Conservation (phyloP, 23 red algal species). For the Pyropia yezoensis region DNA sequence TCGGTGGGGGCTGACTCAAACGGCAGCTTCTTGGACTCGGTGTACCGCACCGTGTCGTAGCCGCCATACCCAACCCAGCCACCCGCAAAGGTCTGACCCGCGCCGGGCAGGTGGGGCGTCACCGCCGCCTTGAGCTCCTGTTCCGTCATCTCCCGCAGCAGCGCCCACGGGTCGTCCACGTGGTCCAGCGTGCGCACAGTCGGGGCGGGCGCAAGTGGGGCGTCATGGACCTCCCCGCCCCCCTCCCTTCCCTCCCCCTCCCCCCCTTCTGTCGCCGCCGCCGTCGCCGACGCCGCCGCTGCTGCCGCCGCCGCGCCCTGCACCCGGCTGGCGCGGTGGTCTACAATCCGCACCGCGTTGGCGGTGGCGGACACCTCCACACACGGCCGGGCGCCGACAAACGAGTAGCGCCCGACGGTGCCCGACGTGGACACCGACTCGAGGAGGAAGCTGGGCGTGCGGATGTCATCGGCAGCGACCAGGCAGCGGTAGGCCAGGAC, state of each 20-base stretch:
- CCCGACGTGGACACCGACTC: conserved; percentile 78
- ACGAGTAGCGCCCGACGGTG: conserved; percentile 77
- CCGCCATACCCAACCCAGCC: conserved; percentile 97
- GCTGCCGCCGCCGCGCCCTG: too few relatives aligned
- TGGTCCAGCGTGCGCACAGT: too few relatives aligned
- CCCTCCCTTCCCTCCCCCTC: too few relatives aligned
- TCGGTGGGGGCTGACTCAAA: conserved; percentile 72
- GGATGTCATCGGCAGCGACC: conserved; percentile 36
- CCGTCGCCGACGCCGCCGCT: too few relatives aligned
- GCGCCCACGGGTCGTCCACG: conserved; percentile 68
- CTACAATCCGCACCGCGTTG: conserved; percentile 9
- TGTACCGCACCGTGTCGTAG: conserved; percentile 98
- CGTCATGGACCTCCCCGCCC: too few relatives aligned
- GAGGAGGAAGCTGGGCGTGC: conserved; percentile 67
- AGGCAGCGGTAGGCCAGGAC: conserved; percentile 76
- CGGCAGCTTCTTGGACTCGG: conserved; percentile 73
- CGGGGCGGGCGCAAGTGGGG: too few relatives aligned
- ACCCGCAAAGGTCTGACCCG: conserved; percentile 46
- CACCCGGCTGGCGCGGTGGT: too few relatives aligned
- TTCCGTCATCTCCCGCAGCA: conserved; percentile 67
- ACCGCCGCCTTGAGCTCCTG: conserved; percentile 27
- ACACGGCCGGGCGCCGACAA: conserved; percentile 65
- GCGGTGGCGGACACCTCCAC: conserved; percentile 38
- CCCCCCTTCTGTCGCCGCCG: too few relatives aligned
- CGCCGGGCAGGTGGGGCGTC: conserved; percentile 22